Percentiles rank a stretch among this genome's conserved stretches.
phyloP scores from a whole-genome alignment of 2,329 filamentous ascomycete genomes.

The Fusarium tupiense region DNA sequence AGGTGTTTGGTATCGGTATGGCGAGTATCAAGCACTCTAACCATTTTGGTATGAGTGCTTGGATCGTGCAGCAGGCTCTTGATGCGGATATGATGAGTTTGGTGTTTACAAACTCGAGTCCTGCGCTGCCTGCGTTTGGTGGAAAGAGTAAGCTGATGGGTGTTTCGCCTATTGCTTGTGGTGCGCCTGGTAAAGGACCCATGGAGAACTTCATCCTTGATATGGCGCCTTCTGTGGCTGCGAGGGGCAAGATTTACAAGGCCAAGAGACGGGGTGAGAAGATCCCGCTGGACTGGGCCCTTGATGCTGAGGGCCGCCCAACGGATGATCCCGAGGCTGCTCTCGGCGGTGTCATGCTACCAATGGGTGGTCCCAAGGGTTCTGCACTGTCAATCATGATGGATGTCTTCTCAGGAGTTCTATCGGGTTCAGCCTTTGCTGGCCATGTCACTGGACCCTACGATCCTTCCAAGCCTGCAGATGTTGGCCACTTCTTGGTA shows the following conservation, averaged over 20 bases:
- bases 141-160: conserved; percentile 75
- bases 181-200: conserved; percentile 70
- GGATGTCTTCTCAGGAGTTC: conserved; percentile 85
- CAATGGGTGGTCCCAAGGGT: conserved; percentile 87
- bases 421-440: conserved; percentile 82
- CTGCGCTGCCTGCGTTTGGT: conserved; percentile 77
- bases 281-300: conserved; percentile 78
- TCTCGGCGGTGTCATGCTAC: conserved; percentile 81
- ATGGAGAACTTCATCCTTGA: conserved; percentile 74
- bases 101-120: conserved; percentile 77
- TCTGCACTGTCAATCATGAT: conserved; percentile 84
- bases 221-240: conserved; percentile 76
- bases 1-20: conserved; percentile 76
- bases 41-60: conserved; percentile 86
- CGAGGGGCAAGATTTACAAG: conserved; percentile 78
- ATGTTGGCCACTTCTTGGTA: conserved; percentile 79
- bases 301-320: conserved; percentile 74
- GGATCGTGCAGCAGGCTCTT: conserved; percentile 80
- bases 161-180: conserved; percentile 78
- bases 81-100: conserved; percentile 76
- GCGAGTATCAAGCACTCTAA: conserved; percentile 80
- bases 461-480: conserved; percentile 72
- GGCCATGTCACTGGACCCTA: conserved; percentile 82
- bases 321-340: conserved; percentile 78
- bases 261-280: conserved; percentile 72